Evolutionary conservation across 2,329 filamentous ascomycete species (phyloP).

Genomic region (Trichoderma atroviride): DNA sequence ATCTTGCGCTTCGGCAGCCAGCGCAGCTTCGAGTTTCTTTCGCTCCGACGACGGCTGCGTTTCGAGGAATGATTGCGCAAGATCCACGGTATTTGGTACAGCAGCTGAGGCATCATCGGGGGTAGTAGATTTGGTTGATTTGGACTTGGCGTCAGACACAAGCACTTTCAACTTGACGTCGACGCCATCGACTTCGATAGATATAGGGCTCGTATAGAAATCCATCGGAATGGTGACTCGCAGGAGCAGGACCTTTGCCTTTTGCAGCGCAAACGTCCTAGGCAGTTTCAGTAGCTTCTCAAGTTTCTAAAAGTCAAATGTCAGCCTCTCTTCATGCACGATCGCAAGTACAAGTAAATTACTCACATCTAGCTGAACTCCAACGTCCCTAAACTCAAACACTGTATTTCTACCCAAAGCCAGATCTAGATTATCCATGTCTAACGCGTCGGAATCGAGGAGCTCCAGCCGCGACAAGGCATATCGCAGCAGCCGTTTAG

Average conservation of each 20-base stretch:
- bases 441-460: slow-evolving; percentile 82
- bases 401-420: slow-evolving; percentile 79
- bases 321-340: slow-evolving; percentile 31
- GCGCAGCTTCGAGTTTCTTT: slow-evolving; percentile 67
- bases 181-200: slow-evolving; percentile 79
- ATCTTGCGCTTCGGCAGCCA: slow-evolving; percentile 64
- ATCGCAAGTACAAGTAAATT: neutral
- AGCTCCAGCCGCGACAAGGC: slow-evolving; percentile 81
- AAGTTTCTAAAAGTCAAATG: slow-evolving; percentile 66
- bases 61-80: slow-evolving; percentile 78
- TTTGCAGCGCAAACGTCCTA: slow-evolving; percentile 67
- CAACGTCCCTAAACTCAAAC: slow-evolving; percentile 85
- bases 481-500: slow-evolving; percentile 87
- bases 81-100: slow-evolving; percentile 70
- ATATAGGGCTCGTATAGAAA: slow-evolving; percentile 81
- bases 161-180: slow-evolving; percentile 67
- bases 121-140: slow-evolving; percentile 35
- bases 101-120: slow-evolving; percentile 38
- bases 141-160: slow-evolving; percentile 36
- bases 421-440: slow-evolving; percentile 84
- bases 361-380: slow-evolving; percentile 72
- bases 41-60: slow-evolving; percentile 68
- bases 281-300: slow-evolving; percentile 75
- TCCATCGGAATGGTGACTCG: slow-evolving; percentile 85
- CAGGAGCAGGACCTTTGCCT: slow-evolving; percentile 74